Base-by-base conservation (phyloP, 1,284 basidiomycete species). In the Lignosus rhinocerotis region DNA sequence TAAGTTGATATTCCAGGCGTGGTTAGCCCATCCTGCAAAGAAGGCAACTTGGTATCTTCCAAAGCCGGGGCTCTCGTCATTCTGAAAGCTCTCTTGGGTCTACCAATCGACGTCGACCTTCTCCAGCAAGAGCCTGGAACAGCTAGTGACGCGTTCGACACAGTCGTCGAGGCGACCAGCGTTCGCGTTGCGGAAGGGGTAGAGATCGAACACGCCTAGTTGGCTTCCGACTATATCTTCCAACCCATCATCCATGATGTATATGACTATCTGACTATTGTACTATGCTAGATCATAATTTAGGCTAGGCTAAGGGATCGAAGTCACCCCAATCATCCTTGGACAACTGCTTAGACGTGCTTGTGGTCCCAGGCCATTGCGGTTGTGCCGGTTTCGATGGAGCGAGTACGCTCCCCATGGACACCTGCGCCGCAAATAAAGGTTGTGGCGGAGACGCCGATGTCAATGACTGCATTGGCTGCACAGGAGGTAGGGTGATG, bases 281-380 rank as follows among this genome's bases (percentile, higher is more conserved):
- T 36, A 50, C 19, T 14, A 53, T 25, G 56, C 60, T 53, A 48
- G 45, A 56, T 38, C 16, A 61, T 58, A 59, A 53, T 48, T 75
- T 67, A 25, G 25, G 25, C 25, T 25, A 83, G 47, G 76, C 75
- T 45, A 90, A 74, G 32, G 90, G 90, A 76, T 93, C 90, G 69
- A 93, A 93, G 69, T 90, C 90, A 25, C 83, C 84, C 88, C 88
- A 92, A 60, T 87, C 86, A 62, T 83, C 79, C 65, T 86, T 86
- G 34, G 84, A 77, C 14, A 80, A 70, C 56, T 79, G 81, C 55
- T 80, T 84, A 17, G 76, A 59, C 34, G 78, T 61, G 54, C 64
- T 71, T 47, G 68, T 53, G 30, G 56, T 57, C 17, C 64, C 72
- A 12, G 68, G 50, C 75, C 81, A 81, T 17, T 78, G 72, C 17